A percentile compares a stretch with the other conserved stretches of the same genome.
Conservation (phyloP, 208 protist species). For the Leishmania turanica region DNA sequence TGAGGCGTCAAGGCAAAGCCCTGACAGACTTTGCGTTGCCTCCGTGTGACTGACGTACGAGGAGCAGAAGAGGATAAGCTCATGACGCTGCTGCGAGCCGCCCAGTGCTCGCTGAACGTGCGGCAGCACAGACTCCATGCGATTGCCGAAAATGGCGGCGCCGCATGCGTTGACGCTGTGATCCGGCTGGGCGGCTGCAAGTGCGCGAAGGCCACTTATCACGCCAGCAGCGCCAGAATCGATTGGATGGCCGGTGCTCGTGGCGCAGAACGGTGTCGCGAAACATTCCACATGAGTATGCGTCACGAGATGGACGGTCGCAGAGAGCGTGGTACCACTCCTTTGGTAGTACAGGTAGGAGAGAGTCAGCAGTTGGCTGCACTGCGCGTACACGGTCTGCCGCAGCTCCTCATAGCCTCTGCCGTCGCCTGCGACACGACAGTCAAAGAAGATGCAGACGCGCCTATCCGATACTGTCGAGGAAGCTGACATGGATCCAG, state of each 20-base stretch:
- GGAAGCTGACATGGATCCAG: background rate
- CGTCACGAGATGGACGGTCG: background rate
- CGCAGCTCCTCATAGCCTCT: constrained; percentile 3
- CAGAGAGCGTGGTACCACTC: background rate
- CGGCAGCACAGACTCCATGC: constrained; percentile 2
- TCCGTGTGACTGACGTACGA: constrained; percentile 24
- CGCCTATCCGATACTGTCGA: background rate
- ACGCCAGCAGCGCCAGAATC: background rate
- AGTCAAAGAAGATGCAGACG: constrained; percentile 13
- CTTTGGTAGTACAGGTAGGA: background rate
- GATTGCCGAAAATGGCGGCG: background rate
- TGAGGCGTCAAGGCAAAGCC: constrained; percentile 7
- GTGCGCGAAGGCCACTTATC: background rate
- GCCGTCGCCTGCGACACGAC: background rate
- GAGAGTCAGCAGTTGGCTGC: background rate
- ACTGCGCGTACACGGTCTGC: background rate
- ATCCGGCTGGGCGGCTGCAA: background rate
- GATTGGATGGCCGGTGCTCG: background rate
- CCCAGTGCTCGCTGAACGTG: constrained; percentile 4
- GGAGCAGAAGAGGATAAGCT: constrained; percentile 35
- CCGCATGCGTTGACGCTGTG: background rate
- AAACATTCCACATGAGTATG: constrained; percentile 1
- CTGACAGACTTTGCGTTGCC: constrained; percentile 24
- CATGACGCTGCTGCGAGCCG: background rate
- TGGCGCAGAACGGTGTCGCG: background rate